Conservation (phyloP, 2,329 filamentous ascomycete species). For the Tolypocladium pustulatum region DNA sequence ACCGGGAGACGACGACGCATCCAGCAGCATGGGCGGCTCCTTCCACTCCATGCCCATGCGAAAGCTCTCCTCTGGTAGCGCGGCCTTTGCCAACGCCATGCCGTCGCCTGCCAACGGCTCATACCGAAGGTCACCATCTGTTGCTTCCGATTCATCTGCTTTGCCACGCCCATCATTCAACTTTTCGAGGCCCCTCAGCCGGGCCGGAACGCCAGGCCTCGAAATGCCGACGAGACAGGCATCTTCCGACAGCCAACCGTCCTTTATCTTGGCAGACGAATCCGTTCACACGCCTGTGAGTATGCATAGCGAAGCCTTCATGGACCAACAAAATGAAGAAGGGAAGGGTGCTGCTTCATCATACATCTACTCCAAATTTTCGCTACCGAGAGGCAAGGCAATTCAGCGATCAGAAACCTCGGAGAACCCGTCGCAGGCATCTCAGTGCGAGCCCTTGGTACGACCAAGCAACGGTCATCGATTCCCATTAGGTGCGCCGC, state of each 20-base stretch:
- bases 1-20: conserved; percentile 60
- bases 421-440: conserved; percentile 38
- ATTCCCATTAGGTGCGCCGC: conserved; percentile 37
- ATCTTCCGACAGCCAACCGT: conserved; percentile 58
- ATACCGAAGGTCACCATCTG: conserved; percentile 70
- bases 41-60: conserved; percentile 57
- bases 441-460: conserved; percentile 48
- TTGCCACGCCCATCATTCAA: conserved; percentile 74
- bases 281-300: conserved; percentile 59
- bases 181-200: conserved; percentile 83
- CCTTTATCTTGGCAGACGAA: conserved; percentile 53
- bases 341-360: conserved; percentile 48
- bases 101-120: conserved; percentile 50
- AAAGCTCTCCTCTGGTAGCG: conserved; percentile 65
- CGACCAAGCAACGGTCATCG: conserved; percentile 32
- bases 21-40: conserved; percentile 40
- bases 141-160: conserved; percentile 69
- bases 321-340: conserved; percentile 38
- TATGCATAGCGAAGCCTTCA: conserved; percentile 60
- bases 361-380: conserved; percentile 80
- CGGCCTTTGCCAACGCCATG: conserved; percentile 29
- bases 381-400: conserved; percentile 70
- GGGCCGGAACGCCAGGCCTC: conserved; percentile 49
- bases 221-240: conserved; percentile 52
- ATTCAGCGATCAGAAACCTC: conserved; percentile 58